Base-by-base conservation (phyloP, 139 green algal genomes). In the Monoraphidium neglectum region DNA sequence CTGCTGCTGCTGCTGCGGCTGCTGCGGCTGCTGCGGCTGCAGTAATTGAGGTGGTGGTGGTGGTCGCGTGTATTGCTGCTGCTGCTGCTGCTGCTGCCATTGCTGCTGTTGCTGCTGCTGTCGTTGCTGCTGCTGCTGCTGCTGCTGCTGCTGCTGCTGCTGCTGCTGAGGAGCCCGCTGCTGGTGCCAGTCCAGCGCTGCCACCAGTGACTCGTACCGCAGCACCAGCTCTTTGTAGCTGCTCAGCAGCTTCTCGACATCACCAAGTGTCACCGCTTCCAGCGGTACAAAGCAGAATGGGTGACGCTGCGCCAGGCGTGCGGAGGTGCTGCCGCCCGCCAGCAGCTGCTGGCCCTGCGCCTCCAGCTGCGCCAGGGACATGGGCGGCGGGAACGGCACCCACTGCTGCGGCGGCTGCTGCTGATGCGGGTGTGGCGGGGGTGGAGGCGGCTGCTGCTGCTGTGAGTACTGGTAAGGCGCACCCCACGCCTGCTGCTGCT, bases 141-240 rank as follows among this genome's bases (percentile, higher is more conserved):
- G 62, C 36, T 80, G 74, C 53, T 60, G 24, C 26, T 69, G 36
- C 16, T 38, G 35, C 54, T 74, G 64, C 26, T 51, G 54, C 23
- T 2, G 43, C 6, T 5, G 56, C 26, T 5, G 56, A 13, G 56
- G 56, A 10, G 56, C 8, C 26, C 56, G 24, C 56, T n/a, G n/a
- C 13, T 68, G 26, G 46, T 74, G 40, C 0, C 53, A 32, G 18
- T 68, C 74, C n/a, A 80, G 38, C 37, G 51, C 65, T 69, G 74
- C 74, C 18, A 13, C 12, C 40, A 94, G 69, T 26, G 83, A 76
- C 84, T 93, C 89, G 70, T 93, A 88, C 43, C 82, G 84, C 68
- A 96, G 85, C 38, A 86, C 91, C 26, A 94, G 81, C 83, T 96
- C 91, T 15, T 15, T 97, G 86, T 98, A 97, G 10, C 77, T 72